Conservation (phyloP, 1,284 basidiomycete species). For the Ceratorhiza oryzae-sativae region DNA sequence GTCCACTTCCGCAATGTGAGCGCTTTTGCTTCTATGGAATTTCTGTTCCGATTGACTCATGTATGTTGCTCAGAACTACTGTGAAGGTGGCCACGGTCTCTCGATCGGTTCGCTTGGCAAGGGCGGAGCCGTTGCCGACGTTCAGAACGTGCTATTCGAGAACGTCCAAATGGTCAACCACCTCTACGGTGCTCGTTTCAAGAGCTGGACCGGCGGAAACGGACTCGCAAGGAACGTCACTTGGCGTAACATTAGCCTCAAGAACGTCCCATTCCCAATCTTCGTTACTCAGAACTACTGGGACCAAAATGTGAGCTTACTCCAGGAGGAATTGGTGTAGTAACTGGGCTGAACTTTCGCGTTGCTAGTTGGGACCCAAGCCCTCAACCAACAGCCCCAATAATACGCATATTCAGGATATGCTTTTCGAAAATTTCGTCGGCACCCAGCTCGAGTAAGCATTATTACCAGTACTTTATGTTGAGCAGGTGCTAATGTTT, state of each 20-base stretch:
- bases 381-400: slow-evolving; percentile 57
- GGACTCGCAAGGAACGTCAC: slow-evolving; percentile 65
- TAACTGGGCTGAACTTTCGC: no score
- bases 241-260: slow-evolving; percentile 64
- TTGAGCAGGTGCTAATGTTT: not conserved
- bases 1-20: slow-evolving; percentile 59
- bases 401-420: slow-evolving; percentile 64
- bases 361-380: slow-evolving; percentile 51
- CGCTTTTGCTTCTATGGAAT: not conserved
- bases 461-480: not conserved
- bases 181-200: slow-evolving; percentile 68
- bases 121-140: slow-evolving; percentile 60
- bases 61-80: slow-evolving; percentile 34
- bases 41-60: not conserved
- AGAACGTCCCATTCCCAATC: slow-evolving; percentile 66
- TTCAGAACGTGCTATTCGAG: slow-evolving; percentile 66
- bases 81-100: slow-evolving; percentile 64
- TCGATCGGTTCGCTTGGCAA: slow-evolving; percentile 67
- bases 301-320: slow-evolving; percentile 60
- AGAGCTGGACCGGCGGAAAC: slow-evolving; percentile 70
- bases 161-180: slow-evolving; percentile 62
- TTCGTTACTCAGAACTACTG: slow-evolving; percentile 71
- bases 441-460: slow-evolving; percentile 63
- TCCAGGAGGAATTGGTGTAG: no score
- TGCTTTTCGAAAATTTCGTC: slow-evolving; percentile 62